Conservation (phyloP, 1,284 basidiomycete species). For the Termitomyces sp. region DNA sequence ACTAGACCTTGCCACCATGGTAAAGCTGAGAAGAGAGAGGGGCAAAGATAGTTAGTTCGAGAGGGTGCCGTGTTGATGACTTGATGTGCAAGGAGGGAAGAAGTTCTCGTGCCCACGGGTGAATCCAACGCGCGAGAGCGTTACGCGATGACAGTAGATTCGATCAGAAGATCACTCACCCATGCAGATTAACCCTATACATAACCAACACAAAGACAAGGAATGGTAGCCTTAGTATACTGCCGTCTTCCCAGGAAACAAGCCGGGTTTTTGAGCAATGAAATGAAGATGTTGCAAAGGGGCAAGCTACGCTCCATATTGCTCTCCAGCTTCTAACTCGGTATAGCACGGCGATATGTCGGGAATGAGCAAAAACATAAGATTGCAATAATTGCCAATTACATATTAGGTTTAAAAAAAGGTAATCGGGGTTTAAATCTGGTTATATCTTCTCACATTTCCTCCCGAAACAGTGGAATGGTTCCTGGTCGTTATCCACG, state of each 20-base stretch:
- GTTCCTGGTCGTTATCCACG: slow-evolving; percentile 19
- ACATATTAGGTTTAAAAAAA: slow-evolving; percentile 13
- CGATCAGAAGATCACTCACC: slow-evolving; percentile 32
- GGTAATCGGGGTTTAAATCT: slow-evolving; percentile 1
- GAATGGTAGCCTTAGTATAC: background rate
- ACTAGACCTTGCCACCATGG: slow-evolving; percentile 51
- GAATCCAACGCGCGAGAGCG: slow-evolving; percentile 20
- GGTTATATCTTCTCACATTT: slow-evolving; percentile 14
- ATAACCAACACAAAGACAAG: background rate
- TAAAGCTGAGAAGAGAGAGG: slow-evolving; percentile 19
- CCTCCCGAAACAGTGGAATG: slow-evolving; percentile 14
- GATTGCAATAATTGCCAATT: background rate
- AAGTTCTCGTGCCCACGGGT: slow-evolving; percentile 28
- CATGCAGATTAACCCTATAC: slow-evolving; percentile 16
- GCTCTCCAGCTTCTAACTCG: background rate
- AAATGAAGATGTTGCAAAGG: background rate
- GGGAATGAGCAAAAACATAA: slow-evolving; percentile 17
- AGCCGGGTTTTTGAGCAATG: background rate
- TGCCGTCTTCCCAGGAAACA: background rate
- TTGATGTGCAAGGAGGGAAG: slow-evolving; percentile 26
- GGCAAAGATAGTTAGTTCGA: slow-evolving; percentile 13
- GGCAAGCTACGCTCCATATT: background rate
- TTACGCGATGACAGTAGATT: slow-evolving; percentile 27
- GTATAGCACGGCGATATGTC: slow-evolving; percentile 15
- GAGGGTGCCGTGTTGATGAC: slow-evolving; percentile 17